Base-by-base conservation (phyloP, 805 yeast species). In the Candida bentonensis region DNA sequence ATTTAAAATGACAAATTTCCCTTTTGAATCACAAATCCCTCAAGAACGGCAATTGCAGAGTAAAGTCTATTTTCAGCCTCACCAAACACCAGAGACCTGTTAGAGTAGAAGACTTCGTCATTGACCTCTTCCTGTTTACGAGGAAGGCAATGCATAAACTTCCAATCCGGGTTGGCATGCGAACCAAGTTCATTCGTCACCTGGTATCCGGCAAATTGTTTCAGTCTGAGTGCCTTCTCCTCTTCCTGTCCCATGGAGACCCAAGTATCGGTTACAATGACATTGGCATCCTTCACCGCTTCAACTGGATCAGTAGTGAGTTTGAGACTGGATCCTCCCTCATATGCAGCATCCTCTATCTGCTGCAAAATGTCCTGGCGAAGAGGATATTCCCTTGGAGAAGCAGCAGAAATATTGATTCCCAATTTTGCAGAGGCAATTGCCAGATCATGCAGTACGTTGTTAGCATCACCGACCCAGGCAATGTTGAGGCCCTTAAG, bases 391-490 rank as follows among this genome's bases (percentile, higher is more conserved):
- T 78, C 81, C n/a, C 60, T 51, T 22, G 97, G 97, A 9, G 92
- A 76, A n/a, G 95, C 87, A 33, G 88, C 71, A 0, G 89, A 62
- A 13, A 88, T 92, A 47, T 74, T 70, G 46, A 92, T 87, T 11
- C 96, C 96, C 3, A 74, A 68, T 65, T 80, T 86, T 51, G 86
- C 71, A 22, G 92, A 76, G 5, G 96, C 97, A 49, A 88, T 76
- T 11, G 94, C 77, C 63, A 92, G 72, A 65, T 92, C 98, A 61
- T 92, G 89, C 48, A 92, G 80, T 25, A 92, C 97, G 56, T 92
- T 92, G 62, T 92, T 92, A 23, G 96, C 80, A 61, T 89, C 98
- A 47, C 98, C 98, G 17, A 92, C 78, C 98, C 98, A 89, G 1
- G 96, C 78, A 42, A 89, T 65, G 54, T 86, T 88, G 51, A 87